Conservation (phyloP, 1,284 basidiomycete genomes). For the Austropuccinia psidii region DNA sequence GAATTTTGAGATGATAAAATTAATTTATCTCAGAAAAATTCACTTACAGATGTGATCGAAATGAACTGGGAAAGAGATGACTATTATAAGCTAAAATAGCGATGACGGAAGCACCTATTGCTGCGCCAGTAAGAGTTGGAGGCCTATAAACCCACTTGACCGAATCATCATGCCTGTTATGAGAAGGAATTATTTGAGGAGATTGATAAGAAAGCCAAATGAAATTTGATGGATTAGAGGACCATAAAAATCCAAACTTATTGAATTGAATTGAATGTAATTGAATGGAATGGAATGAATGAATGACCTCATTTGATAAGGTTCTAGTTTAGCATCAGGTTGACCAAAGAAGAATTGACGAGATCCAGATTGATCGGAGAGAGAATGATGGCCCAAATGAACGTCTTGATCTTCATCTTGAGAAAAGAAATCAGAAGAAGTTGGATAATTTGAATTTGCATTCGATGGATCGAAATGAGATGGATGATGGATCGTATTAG, state of each 20-base stretch:
- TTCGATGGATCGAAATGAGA: neutral
- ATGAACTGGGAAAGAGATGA: slow-evolving; percentile 30
- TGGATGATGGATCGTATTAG: neutral
- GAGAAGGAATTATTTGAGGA: neutral
- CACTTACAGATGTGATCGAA: slow-evolving; percentile 34
- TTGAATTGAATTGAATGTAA: neutral
- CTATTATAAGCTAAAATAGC: slow-evolving; percentile 29
- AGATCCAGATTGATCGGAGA: no score
- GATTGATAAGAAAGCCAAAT: neutral
- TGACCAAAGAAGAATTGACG: slow-evolving; percentile 37
- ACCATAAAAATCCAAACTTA: neutral
- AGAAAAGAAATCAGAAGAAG: neutral
- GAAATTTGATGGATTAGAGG: neutral
- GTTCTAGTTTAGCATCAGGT: slow-evolving; percentile 31
- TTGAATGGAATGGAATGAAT: neutral
- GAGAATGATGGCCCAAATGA: no score
- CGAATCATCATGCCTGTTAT: slow-evolving; percentile 33
- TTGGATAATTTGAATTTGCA: neutral
- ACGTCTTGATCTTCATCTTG: no score
- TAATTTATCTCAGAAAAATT: no score
- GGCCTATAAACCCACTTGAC: slow-evolving; percentile 36
- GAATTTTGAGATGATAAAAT: no score
- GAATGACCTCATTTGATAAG: slow-evolving; percentile 35
- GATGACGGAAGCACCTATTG: slow-evolving; percentile 14
- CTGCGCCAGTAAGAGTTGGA: slow-evolving; percentile 15